Evolutionary conservation across 1,139 yeast genomes (phyloP).

Genomic region (Taphrina communis): DNA sequence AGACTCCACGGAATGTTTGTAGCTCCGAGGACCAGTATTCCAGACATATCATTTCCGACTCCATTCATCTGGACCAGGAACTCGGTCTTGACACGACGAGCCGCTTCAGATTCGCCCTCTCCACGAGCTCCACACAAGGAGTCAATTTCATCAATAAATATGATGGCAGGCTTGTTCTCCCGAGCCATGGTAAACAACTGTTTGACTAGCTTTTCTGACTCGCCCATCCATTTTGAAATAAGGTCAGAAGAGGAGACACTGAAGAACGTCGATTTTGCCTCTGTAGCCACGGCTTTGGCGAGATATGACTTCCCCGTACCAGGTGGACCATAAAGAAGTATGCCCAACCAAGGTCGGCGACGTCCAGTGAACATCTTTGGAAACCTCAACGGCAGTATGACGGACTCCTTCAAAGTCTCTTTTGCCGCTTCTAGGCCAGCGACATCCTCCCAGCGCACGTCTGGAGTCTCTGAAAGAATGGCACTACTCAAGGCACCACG

Average conservation of each 20-base stretch:
- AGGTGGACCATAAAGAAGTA: conserved; percentile 93
- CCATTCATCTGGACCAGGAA: conserved; percentile 98
- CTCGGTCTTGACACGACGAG: conserved; percentile 94
- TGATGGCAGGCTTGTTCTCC: conserved; percentile 91
- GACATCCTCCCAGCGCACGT: conserved; percentile 92
- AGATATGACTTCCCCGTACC: conserved; percentile 98
- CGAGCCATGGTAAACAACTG: conserved; percentile 95
- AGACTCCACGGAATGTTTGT: conserved; percentile 99
- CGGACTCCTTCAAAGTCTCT: conserved; percentile 96
- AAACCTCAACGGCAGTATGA: conserved; percentile 88
- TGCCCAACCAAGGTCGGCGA: conserved; percentile 91
- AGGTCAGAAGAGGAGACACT: conserved; percentile 93
- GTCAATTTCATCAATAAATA: conserved; percentile 96
- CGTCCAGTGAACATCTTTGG: conserved; percentile 95
- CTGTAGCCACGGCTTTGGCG: conserved; percentile 98
- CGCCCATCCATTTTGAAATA: conserved; percentile 99
- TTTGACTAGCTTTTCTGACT: conserved; percentile 74
- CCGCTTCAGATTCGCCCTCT: conserved; percentile 96
- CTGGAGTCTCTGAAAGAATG: conserved; percentile 87
- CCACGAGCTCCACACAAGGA: conserved; percentile 98
- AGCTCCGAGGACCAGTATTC: conserved; percentile 95
- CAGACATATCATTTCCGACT: conserved; percentile 91
- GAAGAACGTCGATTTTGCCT: conserved; percentile 94
- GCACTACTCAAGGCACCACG: conserved; percentile 83
- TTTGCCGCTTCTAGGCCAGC: conserved; percentile 96